Conservation (phyloP, 1,139 yeast genomes). For the Kurtzmaniella quercitrusa region DNA sequence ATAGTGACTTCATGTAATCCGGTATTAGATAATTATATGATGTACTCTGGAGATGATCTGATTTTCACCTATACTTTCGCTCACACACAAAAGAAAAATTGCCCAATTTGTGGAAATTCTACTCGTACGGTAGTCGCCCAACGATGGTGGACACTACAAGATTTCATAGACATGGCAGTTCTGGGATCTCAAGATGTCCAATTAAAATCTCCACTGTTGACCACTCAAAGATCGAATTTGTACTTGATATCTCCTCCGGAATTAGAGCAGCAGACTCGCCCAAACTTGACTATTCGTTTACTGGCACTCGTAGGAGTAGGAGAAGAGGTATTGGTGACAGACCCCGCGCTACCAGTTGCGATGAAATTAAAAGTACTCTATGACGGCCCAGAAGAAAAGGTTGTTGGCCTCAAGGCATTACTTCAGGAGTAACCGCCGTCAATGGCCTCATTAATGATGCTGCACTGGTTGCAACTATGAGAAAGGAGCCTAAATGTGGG, state of each 20-base stretch:
- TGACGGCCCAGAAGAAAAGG: conserved; percentile 18
- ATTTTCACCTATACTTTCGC: conserved; percentile 71
- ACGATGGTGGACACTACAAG: conserved; percentile 42
- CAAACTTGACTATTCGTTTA: conserved; percentile 38
- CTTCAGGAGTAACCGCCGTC: neutral
- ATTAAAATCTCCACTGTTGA: conserved; percentile 48
- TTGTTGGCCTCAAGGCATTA: conserved; percentile 6
- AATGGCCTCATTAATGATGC: neutral
- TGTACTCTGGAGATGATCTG: conserved; percentile 78
- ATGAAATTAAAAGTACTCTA: conserved; percentile 24
- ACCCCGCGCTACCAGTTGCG: conserved; percentile 50
- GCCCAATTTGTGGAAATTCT: conserved; percentile 70
- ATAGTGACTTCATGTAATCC: conserved; percentile 68
- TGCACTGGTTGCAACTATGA: neutral
- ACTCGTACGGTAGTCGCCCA: conserved; percentile 31
- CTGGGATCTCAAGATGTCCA: conserved; percentile 33
- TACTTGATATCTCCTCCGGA: conserved; percentile 51
- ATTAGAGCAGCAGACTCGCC: conserved; percentile 46
- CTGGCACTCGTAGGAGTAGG: conserved; percentile 34
- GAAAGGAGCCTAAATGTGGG: too few relatives aligned
- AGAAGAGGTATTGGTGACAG: conserved; percentile 57
- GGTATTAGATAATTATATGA: conserved; percentile 73
- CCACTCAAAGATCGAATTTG: conserved; percentile 38
- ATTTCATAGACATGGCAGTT: conserved; percentile 38
- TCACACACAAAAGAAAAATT: conserved; percentile 54